phyloP scores from a whole-genome alignment of 2,329 filamentous ascomycete genomes.

The Talaromyces piceae region DNA sequence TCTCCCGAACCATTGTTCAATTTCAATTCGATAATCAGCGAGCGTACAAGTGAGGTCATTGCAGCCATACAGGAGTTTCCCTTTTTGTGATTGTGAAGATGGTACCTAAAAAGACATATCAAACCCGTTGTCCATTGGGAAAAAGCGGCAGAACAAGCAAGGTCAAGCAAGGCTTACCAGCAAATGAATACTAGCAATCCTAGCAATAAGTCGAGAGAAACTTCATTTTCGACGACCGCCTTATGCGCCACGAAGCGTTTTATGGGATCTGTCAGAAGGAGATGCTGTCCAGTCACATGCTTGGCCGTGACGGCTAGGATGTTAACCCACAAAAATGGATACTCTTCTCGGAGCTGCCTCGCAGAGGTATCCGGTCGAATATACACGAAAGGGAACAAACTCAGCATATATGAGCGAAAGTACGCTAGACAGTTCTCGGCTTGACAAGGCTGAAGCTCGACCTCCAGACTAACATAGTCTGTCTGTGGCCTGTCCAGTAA shows the following conservation, averaged over 20 bases:
- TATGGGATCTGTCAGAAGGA: neutral
- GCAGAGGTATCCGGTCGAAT: conserved; percentile 1
- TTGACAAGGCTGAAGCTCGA: neutral
- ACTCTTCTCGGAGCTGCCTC: conserved; percentile 3
- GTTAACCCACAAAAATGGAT: conserved; percentile 3
- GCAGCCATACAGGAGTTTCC: conserved; percentile 1
- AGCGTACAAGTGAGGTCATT: neutral
- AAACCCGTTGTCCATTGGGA: neutral
- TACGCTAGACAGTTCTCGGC: conserved; percentile 5
- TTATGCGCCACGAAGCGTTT: conserved; percentile 5
- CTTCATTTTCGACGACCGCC: conserved; percentile 3
- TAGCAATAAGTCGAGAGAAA: neutral
- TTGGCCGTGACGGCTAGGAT: conserved; percentile 4
- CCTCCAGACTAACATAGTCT: neutral
- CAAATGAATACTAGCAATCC: conserved; percentile 4
- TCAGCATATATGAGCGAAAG: conserved; percentile 2
- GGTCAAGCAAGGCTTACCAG: neutral
- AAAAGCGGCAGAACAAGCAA: neutral
- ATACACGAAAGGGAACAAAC: conserved; percentile 1
- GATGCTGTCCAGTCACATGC: neutral
- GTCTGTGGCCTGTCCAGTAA: neutral
- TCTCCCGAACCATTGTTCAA: neutral
- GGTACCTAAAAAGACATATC: neutral
- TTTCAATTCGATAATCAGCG: conserved; percentile 1
- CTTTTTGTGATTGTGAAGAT: conserved; percentile 3